A percentile compares a stretch with the other conserved stretches of the same genome.
Conservation (phyloP, 768 basidiomycete genomes). For the Hypholoma fasciculare region DNA sequence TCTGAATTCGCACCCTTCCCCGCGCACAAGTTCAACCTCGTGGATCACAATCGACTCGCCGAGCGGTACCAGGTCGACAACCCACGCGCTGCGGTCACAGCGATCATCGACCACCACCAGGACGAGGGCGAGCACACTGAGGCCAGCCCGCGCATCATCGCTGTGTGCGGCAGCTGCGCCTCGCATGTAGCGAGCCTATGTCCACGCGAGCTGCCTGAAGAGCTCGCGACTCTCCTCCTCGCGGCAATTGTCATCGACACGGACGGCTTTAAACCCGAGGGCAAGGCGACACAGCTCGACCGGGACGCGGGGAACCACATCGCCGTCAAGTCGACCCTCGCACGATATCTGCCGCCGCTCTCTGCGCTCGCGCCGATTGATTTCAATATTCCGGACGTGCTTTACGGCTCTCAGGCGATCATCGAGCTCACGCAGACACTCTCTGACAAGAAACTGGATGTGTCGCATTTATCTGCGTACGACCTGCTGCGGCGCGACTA, state of each 20-base stretch:
- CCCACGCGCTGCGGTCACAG: constrained; percentile 55
- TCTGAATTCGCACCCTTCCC: constrained; percentile 44
- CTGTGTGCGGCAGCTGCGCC: constrained; percentile 77
- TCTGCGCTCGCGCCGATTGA: constrained; percentile 43
- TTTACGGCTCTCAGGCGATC: constrained; percentile 43
- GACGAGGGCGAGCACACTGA: constrained; percentile 74
- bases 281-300: constrained; percentile 75
- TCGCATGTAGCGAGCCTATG: constrained; percentile 48
- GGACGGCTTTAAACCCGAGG: constrained; percentile 68
- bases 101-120: constrained; percentile 89
- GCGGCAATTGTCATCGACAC: constrained; percentile 89
- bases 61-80: constrained; percentile 39
- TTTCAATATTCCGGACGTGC: constrained; percentile 24
- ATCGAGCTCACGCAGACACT: constrained; percentile 50
- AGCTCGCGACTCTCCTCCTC: constrained; percentile 78
- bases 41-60: constrained; percentile 85
- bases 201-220: constrained; percentile 46
- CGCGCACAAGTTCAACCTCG: constrained; percentile 69
- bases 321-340: constrained; percentile 53
- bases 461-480: constrained; percentile 64
- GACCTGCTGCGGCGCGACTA: constrained; percentile 94
- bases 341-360: constrained; percentile 60
- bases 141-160: constrained; percentile 67
- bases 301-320: constrained; percentile 64
- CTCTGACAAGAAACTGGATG: constrained; percentile 58